Evolutionary conservation across 2,329 filamentous ascomycete genomes (phyloP).

Genomic region (Dothistroma septosporum): DNA sequence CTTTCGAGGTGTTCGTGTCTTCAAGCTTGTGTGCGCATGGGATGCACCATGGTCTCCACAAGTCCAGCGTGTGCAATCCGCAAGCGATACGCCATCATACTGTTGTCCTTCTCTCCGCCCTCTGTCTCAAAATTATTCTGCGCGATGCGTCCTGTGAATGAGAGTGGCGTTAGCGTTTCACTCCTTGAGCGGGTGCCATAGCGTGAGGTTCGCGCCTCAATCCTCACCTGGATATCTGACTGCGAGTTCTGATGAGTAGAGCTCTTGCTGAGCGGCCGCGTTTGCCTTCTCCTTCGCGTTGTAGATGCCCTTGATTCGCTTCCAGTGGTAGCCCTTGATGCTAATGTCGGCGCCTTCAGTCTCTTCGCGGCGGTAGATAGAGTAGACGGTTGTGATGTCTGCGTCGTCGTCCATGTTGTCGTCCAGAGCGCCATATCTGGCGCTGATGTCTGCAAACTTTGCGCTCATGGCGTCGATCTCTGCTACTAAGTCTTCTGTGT

Average conservation of each 20-base stretch:
- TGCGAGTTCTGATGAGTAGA: neutral
- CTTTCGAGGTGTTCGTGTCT: too few relatives aligned
- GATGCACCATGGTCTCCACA: neutral
- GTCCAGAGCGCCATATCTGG: too few relatives aligned
- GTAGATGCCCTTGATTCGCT: neutral
- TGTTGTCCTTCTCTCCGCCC: neutral
- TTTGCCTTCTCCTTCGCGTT: neutral
- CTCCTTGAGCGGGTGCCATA: too few relatives aligned
- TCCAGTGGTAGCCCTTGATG: neutral
- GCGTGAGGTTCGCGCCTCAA: neutral
- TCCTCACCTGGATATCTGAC: neutral
- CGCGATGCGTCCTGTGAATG: neutral
- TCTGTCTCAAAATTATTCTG: neutral
- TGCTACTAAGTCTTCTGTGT: neutral
- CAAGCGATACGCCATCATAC: neutral
- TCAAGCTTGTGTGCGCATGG: too few relatives aligned
- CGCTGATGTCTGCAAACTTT: neutral
- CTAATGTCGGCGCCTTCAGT: neutral
- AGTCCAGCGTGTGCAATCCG: neutral
- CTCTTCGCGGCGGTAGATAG: neutral
- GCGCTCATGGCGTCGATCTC: neutral
- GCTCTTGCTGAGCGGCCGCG: neutral
- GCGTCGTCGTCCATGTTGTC: neutral
- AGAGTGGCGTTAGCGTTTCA: neutral
- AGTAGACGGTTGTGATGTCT: neutral